Percentiles rank a stretch among this genome's conserved stretches.
phyloP scores from a whole-genome alignment of 2,329 filamentous ascomycete genomes.

The Chalara sp. region DNA sequence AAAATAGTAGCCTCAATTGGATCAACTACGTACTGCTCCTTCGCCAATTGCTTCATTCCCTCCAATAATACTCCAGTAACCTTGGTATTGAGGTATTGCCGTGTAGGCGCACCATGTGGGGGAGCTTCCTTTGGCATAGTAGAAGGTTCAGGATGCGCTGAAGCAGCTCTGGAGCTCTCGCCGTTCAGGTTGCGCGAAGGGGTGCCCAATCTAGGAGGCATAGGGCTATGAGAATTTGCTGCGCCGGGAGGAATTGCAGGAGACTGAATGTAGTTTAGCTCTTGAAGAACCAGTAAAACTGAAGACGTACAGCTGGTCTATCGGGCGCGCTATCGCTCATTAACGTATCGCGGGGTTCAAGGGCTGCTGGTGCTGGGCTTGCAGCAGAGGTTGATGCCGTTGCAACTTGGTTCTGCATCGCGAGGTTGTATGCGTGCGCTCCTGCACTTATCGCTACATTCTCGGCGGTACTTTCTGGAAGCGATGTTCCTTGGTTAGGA shows the following conservation, averaged over 20 bases:
- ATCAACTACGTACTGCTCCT: slow-evolving; percentile 55
- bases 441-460: slow-evolving; percentile 14
- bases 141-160: slow-evolving; percentile 45
- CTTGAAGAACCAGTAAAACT: neutral
- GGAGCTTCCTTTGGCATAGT: slow-evolving; percentile 54
- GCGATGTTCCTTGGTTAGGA: neutral
- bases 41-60: slow-evolving; percentile 67
- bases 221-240: slow-evolving; percentile 21
- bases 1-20: neutral
- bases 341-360: slow-evolving; percentile 16
- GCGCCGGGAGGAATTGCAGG: slow-evolving; percentile 16
- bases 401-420: slow-evolving; percentile 20
- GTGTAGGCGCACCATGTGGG: slow-evolving; percentile 60
- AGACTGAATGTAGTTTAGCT: slow-evolving; percentile 13
- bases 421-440: slow-evolving; percentile 20
- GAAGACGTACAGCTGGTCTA: slow-evolving; percentile 15
- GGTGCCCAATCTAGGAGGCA: slow-evolving; percentile 38
- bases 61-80: slow-evolving; percentile 63
- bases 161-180: slow-evolving; percentile 47
- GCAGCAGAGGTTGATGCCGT: slow-evolving; percentile 8
- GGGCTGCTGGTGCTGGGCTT: slow-evolving; percentile 11
- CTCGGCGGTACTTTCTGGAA: no score
- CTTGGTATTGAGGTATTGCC: slow-evolving; percentile 65
- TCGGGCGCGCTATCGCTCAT: slow-evolving; percentile 23
- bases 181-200: slow-evolving; percentile 34